A percentile compares a stretch with the other conserved stretches of the same genome.
phyloP scores from a whole-genome alignment of 139 green algal species.

The Chlorella sp. region DNA sequence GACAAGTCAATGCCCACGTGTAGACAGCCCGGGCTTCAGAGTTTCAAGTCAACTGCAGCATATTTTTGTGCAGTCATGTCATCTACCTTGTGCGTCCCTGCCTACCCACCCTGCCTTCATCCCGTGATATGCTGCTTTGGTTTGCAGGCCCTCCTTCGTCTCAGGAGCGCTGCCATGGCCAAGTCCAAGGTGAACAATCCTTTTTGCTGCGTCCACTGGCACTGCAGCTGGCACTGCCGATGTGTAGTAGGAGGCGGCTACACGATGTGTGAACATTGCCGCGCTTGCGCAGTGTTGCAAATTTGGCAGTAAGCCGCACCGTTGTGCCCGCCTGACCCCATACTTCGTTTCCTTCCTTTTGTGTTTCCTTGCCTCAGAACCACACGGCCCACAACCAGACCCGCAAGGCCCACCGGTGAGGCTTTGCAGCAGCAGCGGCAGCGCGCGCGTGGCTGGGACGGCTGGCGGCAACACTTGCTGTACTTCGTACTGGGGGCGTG shows the following conservation, averaged over 20 bases:
- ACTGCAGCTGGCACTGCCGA: no score
- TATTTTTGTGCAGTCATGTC: no score
- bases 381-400: conserved; percentile 96
- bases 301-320: background rate
- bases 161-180: background rate
- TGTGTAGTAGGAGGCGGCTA: no score
- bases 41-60: no score
- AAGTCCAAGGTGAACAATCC: background rate
- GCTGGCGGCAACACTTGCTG: no score
- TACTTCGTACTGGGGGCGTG: no score
- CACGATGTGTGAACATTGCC: background rate
- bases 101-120: background rate
- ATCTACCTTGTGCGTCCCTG: background rate
- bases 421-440: no score
- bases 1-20: no score
- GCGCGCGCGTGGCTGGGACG: no score
- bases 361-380: conserved; percentile 66
- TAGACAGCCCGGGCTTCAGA: no score
- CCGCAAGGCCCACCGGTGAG: conserved; percentile 85
- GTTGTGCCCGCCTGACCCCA: background rate
- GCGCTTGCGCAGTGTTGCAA: background rate
- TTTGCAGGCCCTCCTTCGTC: background rate
- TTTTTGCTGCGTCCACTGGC: no score
- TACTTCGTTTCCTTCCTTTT: no score
- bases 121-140: background rate